phyloP scores from a whole-genome alignment of 1,139 yeast species.

The Yamadazyma jaroonii region DNA sequence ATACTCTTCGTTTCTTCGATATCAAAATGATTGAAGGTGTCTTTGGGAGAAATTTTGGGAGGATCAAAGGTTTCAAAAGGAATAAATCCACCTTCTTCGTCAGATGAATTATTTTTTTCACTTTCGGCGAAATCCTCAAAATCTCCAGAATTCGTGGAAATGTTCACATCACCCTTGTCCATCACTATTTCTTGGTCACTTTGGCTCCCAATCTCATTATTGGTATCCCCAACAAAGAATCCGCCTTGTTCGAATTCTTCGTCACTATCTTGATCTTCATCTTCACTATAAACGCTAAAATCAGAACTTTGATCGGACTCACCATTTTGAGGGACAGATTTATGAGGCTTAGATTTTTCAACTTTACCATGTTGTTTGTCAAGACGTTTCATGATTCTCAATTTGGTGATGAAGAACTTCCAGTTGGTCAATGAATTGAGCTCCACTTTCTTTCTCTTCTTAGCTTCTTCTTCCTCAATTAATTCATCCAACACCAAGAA shows the following conservation, averaged over 20 bases:
- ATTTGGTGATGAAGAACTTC: conserved; percentile 68
- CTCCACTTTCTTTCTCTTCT: conserved; percentile 42
- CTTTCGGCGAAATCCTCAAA: background rate
- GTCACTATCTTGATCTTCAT: conserved; percentile 5
- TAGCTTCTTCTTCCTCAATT: conserved; percentile 53
- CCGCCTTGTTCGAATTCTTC: conserved; percentile 3
- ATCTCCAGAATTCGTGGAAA: background rate
- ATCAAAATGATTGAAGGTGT: conserved; percentile 1
- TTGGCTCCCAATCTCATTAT: too few relatives aligned
- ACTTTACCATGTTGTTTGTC: conserved; percentile 62
- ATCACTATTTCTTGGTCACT: too few relatives aligned
- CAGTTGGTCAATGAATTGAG: conserved; percentile 63
- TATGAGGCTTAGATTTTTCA: conserved; percentile 6
- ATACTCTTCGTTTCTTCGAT: conserved; percentile 6
- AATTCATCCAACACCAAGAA: conserved; percentile 53
- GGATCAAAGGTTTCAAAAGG: background rate
- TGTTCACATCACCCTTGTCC: too few relatives aligned
- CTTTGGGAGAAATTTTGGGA: background rate
- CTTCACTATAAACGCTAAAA: conserved; percentile 13
- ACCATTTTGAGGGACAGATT: conserved; percentile 9
- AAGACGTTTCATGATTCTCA: conserved; percentile 69
- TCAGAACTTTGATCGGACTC: conserved; percentile 9
- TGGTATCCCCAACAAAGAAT: background rate
- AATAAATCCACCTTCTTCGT: background rate
- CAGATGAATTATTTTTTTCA: background rate